phyloP scores from a whole-genome alignment of 768 basidiomycete genomes.

The Suillus alpinus region DNA sequence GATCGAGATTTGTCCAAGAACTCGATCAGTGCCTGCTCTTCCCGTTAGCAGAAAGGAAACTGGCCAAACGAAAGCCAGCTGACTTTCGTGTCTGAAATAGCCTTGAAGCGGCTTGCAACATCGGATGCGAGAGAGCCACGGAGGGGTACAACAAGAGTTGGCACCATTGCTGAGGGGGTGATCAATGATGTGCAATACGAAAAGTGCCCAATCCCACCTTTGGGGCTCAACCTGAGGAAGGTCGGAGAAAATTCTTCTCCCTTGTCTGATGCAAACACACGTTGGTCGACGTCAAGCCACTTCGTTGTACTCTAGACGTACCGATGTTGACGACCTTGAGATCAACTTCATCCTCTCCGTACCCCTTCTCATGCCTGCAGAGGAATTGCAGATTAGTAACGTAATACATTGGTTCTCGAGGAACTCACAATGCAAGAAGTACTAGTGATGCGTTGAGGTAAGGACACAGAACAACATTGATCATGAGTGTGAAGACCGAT shows the following conservation, averaged over 20 bases:
- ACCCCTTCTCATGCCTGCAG: constrained; percentile 75
- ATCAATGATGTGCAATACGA: constrained; percentile 11
- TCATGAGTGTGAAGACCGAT: background rate
- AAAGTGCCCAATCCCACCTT: constrained; percentile 42
- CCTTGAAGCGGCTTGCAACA: constrained; percentile 77
- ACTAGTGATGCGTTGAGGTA: constrained; percentile 30
- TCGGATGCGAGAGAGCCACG: constrained; percentile 67
- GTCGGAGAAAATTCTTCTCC: constrained; percentile 78
- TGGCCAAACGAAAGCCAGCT: background rate
- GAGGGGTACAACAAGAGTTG: constrained; percentile 83
- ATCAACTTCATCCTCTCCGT: constrained; percentile 72
- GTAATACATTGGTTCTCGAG: background rate
- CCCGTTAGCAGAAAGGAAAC: background rate
- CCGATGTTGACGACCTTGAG: constrained; percentile 65
- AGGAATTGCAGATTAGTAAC: constrained; percentile 6
- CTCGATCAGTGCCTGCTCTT: constrained; percentile 61
- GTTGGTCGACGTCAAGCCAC: background rate
- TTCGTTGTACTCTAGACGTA: constrained; percentile 23
- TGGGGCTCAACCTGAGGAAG: constrained; percentile 74
- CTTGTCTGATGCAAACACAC: constrained; percentile 42
- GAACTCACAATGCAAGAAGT: constrained; percentile 54
- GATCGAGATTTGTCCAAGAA: constrained; percentile 85
- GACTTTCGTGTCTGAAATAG: constrained; percentile 74
- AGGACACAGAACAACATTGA: background rate
- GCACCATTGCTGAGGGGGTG: constrained; percentile 61